A percentile compares a stretch with the other conserved stretches of the same genome.
Conservation (phyloP, 2,329 filamentous ascomycete species). For the Metarhizium guizhouense region DNA sequence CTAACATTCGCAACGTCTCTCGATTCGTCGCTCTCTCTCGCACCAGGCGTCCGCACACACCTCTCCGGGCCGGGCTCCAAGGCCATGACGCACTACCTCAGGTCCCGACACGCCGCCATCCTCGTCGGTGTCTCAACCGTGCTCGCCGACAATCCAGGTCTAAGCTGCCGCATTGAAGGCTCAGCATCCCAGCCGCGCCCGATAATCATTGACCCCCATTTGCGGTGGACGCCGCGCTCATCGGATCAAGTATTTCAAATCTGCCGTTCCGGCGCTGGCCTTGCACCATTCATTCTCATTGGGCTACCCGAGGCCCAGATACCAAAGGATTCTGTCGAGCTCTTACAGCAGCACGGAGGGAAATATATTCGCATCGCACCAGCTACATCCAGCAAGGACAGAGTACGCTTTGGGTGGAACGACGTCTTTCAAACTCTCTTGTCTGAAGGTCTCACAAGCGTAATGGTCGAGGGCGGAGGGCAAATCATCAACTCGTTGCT, state of each 20-base stretch:
- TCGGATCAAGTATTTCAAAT: constrained; percentile 58
- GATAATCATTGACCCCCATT: constrained; percentile 69
- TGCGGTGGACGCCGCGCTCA: constrained; percentile 57
- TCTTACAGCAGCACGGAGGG: constrained; percentile 43
- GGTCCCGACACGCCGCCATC: constrained; percentile 74
- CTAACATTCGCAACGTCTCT: constrained; percentile 88
- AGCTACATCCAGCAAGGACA: constrained; percentile 24
- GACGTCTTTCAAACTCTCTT: constrained; percentile 51
- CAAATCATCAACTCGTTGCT: constrained; percentile 75
- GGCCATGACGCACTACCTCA: constrained; percentile 87
- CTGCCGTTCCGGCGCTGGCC: constrained; percentile 54
- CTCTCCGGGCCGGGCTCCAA: constrained; percentile 80
- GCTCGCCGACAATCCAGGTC: constrained; percentile 70
- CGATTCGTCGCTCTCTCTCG: constrained; percentile 68
- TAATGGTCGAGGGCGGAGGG: constrained; percentile 90
- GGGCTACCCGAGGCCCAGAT: constrained; percentile 32
- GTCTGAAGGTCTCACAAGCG: constrained; percentile 55
- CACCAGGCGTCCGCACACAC: constrained; percentile 70
- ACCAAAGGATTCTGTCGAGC: constrained; percentile 29
- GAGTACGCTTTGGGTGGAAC: constrained; percentile 51
- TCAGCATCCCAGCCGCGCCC: constrained; percentile 65
- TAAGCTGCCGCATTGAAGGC: constrained; percentile 70
- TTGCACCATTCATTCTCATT: constrained; percentile 65
- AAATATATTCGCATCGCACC: constrained; percentile 35
- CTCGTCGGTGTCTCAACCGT: constrained; percentile 79